Percentiles rank a stretch among this genome's conserved stretches.
These are phyloP conservation scores for Trichophyton simii DNA, from an alignment of 2,329 filamentous ascomycete species.

Conservation along the genomic window DNA sequence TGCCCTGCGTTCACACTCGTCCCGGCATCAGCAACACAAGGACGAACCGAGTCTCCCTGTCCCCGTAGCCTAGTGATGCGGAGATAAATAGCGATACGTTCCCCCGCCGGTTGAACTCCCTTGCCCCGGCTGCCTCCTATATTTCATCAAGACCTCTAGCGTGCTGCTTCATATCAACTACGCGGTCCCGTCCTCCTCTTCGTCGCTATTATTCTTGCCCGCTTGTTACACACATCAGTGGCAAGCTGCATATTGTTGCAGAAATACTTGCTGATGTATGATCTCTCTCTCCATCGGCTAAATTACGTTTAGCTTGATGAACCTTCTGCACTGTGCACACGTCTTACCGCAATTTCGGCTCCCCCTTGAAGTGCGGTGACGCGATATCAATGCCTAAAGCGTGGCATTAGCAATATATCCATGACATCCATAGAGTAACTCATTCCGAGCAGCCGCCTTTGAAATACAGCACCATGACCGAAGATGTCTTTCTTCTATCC, in stretches of 20 bases:
- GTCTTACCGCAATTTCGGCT: not conserved
- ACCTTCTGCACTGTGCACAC: not conserved
- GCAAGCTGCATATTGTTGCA: not conserved
- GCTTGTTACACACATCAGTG: not conserved
- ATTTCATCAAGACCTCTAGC: not conserved
- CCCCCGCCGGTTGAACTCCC: not conserved
- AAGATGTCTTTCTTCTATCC: not conserved
- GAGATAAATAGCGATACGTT: not conserved
- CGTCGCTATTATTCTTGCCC: not conserved
- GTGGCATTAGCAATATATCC: not conserved
- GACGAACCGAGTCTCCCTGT: not conserved
- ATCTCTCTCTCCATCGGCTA: not conserved
- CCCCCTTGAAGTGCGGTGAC: not conserved
- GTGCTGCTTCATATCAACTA: not conserved
- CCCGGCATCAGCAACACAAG: not conserved
- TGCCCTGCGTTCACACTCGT: not conserved
- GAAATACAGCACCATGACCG: not conserved
- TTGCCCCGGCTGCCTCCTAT: not conserved
- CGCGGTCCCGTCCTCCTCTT: not conserved
- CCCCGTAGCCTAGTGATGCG: not conserved
- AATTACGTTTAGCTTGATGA: not conserved
- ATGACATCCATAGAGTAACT: not conserved
- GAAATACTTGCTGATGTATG: not conserved
- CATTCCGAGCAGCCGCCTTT: not conserved
- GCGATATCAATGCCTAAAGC: not conserved